Conservation (phyloP, 768 basidiomycete genomes). For the Cystobasidiopsis lactophilus region DNA sequence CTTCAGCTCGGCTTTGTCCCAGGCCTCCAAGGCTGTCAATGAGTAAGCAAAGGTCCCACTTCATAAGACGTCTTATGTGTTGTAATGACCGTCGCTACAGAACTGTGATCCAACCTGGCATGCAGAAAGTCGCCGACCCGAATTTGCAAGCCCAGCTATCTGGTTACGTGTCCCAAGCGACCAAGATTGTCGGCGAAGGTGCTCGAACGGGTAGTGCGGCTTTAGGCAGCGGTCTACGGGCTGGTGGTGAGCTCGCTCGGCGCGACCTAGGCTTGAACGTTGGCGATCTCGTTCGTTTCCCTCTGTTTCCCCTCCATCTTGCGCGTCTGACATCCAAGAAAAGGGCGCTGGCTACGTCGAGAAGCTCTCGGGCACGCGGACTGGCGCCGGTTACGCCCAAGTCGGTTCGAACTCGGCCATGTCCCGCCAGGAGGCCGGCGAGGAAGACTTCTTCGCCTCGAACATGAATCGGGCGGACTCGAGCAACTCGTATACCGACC, state of each 20-base stretch:
- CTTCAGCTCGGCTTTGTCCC: constrained; percentile 63
- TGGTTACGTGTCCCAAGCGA: constrained; percentile 37
- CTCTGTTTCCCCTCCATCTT: background rate
- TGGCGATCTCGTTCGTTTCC: background rate
- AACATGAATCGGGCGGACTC: background rate
- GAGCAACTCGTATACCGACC: background rate
- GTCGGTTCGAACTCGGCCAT: background rate
- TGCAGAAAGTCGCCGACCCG: constrained; percentile 63
- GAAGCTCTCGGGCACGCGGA: constrained; percentile 6
- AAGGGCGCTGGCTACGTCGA: constrained; percentile 14
- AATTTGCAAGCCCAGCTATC: constrained; percentile 49
- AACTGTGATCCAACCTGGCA: constrained; percentile 70
- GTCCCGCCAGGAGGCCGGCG: background rate
- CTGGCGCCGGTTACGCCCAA: constrained; percentile 9
- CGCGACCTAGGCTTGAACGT: background rate
- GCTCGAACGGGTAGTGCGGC: constrained; percentile 34
- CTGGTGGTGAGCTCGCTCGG: background rate
- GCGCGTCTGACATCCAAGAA: background rate
- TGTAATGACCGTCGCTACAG: background rate
- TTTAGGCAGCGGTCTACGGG: background rate
- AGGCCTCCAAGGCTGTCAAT: constrained; percentile 53
- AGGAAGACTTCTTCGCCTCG: constrained; percentile 9
- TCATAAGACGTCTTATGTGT: background rate
- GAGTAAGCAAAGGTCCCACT: constrained; percentile 25
- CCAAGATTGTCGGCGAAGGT: constrained; percentile 37